Conservation (phyloP, 2,329 filamentous ascomycete genomes). For the Epichloe sibirici region DNA sequence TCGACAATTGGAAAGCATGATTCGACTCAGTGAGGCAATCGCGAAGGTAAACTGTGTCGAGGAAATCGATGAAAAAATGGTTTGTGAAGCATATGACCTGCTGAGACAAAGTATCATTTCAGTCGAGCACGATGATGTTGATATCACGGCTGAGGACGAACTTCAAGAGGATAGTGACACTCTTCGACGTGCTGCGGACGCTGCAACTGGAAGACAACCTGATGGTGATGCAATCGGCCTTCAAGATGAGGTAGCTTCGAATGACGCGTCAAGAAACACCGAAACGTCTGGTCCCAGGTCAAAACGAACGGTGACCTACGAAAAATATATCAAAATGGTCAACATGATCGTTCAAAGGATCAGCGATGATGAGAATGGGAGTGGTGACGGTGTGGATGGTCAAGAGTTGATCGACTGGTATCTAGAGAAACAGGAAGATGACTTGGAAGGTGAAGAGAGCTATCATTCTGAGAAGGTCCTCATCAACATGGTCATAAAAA, state of each 20-base stretch:
- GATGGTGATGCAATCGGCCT: slow-evolving; percentile 32
- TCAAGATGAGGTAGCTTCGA: slow-evolving; percentile 21
- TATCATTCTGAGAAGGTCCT: slow-evolving; percentile 62
- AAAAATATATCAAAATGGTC: slow-evolving; percentile 86
- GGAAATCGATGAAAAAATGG: slow-evolving; percentile 73
- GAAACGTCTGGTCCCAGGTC: slow-evolving; percentile 25
- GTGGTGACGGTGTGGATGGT: slow-evolving; percentile 73
- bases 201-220: slow-evolving; percentile 32
- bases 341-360: slow-evolving; percentile 75
- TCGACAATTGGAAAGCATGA: slow-evolving; percentile 88
- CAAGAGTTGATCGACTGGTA: slow-evolving; percentile 81
- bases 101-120: slow-evolving; percentile 92
- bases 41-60: slow-evolving; percentile 95
- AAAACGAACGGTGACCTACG: slow-evolving; percentile 86
- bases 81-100: slow-evolving; percentile 83
- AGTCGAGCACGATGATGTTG: slow-evolving; percentile 94
- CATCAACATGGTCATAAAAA: slow-evolving; percentile 76
- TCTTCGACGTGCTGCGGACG: slow-evolving; percentile 27
- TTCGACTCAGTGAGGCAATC: slow-evolving; percentile 92
- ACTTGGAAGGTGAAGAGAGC: slow-evolving; percentile 70
- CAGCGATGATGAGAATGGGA: slow-evolving; percentile 65
- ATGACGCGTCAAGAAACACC: slow-evolving; percentile 17
- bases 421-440: slow-evolving; percentile 77
- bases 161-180: slow-evolving; percentile 33
- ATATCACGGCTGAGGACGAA: slow-evolving; percentile 69